Evolutionary conservation across 169 alveolate genomes (phyloP), one percentile per base, ranked within the genome.

Genomic region (Toxoplasma gondii): DNA sequence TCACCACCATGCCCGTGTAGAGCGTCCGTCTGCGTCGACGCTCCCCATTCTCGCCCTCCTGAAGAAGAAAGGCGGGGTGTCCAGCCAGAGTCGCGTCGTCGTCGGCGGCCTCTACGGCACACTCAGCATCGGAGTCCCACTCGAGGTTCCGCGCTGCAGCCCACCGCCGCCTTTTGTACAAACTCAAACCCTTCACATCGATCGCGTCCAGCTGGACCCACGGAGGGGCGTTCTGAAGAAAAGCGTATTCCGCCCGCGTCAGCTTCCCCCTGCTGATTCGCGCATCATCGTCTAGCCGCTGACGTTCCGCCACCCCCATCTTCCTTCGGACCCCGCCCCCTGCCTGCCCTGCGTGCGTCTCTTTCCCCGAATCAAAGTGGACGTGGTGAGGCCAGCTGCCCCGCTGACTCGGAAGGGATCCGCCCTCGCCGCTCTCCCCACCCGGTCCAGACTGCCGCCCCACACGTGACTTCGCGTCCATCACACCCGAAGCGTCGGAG

Each of bases 101-200:
- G 45, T 70, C 95, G 10, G 58, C 91, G 36, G 90, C 78, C 41
- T 86, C 95, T 1, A 82, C 90, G n/a, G 90, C 90, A 31, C 90
- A 82, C 36, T 93, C 95, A 7, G 95, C 95, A 24, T 93, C 95
- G 53, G 93, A 86, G 84, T 93, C 95, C 95, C 95, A 93, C 69
- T 86, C 95, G 64, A 87, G 74, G 43, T 93, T 41, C 45, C 91
- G 86, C n/a, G 95, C 95, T n/a, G 82, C 93, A 34, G 95, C 95
- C 69, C 64, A 91, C 44, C 95, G 88, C 0, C 95, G 86, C 69
- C 86, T 58, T 53, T 87, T 87, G 74, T 92, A 86, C 44, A 84
- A 34, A 31, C 88, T 54, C 58, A 93, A 34, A 17, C 91, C 86
- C 87, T 88, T 87, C 78, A 86, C 83, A 69, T 93, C 95, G 74